A percentile compares a stretch with the other conserved stretches of the same genome.
Evolutionary conservation across 1,284 basidiomycete species (phyloP).

Genomic region (Puccinia hordei): DNA sequence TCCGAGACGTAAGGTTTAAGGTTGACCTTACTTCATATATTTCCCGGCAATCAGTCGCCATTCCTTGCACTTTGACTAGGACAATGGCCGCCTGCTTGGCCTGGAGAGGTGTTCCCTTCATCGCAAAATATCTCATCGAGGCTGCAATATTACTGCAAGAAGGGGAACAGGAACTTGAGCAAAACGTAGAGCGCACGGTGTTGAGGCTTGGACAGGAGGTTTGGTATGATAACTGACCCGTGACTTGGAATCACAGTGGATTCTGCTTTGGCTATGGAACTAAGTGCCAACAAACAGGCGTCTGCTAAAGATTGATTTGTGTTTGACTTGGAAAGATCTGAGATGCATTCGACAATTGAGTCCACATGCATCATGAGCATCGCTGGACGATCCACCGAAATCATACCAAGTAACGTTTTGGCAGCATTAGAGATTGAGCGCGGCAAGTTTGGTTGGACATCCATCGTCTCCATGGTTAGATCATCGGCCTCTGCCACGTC

Average conservation of each 20-base stretch:
- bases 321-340: constrained; percentile 63
- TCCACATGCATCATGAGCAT: constrained; percentile 74
- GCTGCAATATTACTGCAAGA: constrained; percentile 64
- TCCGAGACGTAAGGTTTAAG: neutral
- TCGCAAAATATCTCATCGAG: constrained; percentile 67
- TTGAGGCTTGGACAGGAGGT: neutral
- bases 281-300: constrained; percentile 73
- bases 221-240: constrained; percentile 64
- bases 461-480: constrained; percentile 6
- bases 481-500: constrained; percentile 51
- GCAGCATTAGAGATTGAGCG: constrained; percentile 56
- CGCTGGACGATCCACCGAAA: constrained; percentile 77
- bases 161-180: neutral
- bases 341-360: constrained; percentile 72
- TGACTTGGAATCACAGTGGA: constrained; percentile 66
- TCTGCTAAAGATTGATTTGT: constrained; percentile 68
- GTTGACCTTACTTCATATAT: constrained; percentile 66
- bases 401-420: constrained; percentile 61
- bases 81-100: constrained; percentile 87
- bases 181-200: neutral
- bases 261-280: constrained; percentile 69
- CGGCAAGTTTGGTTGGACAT: constrained; percentile 27
- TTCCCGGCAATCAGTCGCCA: constrained; percentile 65
- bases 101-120: constrained; percentile 68
- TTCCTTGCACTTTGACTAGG: constrained; percentile 63